phyloP scores from a whole-genome alignment of 2,329 filamentous ascomycete species.

The Trichoderma arundinaceum region DNA sequence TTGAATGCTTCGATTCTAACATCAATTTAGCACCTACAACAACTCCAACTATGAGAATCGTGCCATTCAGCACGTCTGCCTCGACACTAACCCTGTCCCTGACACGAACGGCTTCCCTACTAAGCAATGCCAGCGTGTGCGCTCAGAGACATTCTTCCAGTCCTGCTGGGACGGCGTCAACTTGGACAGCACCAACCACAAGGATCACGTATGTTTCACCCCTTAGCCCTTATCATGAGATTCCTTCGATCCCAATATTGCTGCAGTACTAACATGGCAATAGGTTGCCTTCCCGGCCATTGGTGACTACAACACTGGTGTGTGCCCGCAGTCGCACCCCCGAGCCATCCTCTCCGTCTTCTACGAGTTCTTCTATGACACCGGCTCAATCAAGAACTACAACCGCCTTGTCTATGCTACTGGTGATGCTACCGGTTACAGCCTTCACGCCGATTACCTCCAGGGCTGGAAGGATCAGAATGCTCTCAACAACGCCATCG shows the following conservation, averaged over 20 bases:
- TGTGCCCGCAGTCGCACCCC: slow-evolving; percentile 45
- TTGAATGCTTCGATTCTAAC: neutral
- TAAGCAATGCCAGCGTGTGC: slow-evolving; percentile 57
- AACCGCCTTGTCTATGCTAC: slow-evolving; percentile 40
- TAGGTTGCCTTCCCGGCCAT: slow-evolving; percentile 41
- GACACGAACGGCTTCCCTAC: slow-evolving; percentile 56
- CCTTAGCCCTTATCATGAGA: too few species aligned
- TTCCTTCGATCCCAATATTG: neutral
- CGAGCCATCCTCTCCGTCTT: slow-evolving; percentile 52
- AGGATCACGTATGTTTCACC: slow-evolving; percentile 40
- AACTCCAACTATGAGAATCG: slow-evolving; percentile 51
- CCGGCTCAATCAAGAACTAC: slow-evolving; percentile 39
- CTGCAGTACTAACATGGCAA: neutral
- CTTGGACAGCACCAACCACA: slow-evolving; percentile 60
- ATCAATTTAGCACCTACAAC: slow-evolving; percentile 47
- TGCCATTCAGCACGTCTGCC: slow-evolving; percentile 63
- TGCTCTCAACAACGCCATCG: slow-evolving; percentile 38
- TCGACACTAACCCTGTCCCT: slow-evolving; percentile 47
- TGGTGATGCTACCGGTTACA: slow-evolving; percentile 41
- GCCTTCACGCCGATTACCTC: slow-evolving; percentile 42
- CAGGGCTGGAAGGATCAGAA: slow-evolving; percentile 42
- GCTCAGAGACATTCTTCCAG: slow-evolving; percentile 63
- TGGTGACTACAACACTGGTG: slow-evolving; percentile 31
- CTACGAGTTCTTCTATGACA: slow-evolving; percentile 55
- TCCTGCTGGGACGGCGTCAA: slow-evolving; percentile 68